Conservation (phyloP, 768 basidiomycete species). For the Boletus sensibilis region DNA sequence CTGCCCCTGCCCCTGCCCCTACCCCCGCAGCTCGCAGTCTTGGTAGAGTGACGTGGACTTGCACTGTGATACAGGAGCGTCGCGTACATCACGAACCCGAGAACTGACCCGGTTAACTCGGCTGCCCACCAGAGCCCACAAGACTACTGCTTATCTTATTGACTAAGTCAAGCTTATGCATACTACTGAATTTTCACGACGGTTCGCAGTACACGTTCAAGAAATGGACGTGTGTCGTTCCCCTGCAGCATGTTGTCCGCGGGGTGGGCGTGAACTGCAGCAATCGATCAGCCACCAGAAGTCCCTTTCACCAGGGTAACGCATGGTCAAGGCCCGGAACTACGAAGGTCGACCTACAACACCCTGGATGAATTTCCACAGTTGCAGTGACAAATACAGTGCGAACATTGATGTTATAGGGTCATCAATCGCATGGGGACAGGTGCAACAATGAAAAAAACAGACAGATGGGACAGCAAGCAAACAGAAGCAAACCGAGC, state of each 20-base stretch:
- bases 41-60: neutral
- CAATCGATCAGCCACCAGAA: slow-evolving; percentile 3
- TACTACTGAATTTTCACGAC: neutral
- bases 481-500: slow-evolving; percentile 4
- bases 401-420: slow-evolving; percentile 14
- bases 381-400: slow-evolving; percentile 9
- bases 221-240: neutral
- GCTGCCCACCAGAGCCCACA: neutral
- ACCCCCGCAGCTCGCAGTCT: neutral
- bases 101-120: neutral
- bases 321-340: neutral
- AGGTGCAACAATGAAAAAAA: slow-evolving; percentile 5
- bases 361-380: neutral
- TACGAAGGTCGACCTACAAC: neutral
- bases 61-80: neutral
- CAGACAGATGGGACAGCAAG: slow-evolving; percentile 1
- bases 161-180: neutral
- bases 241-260: slow-evolving; percentile 2
- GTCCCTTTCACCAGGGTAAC: slow-evolving; percentile 6
- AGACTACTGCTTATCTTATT: neutral
- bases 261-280: neutral
- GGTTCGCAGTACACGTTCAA: neutral
- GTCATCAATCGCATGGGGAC: slow-evolving; percentile 9
- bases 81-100: neutral
- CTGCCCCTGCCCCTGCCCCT: neutral